Conservation (phyloP, 2,329 filamentous ascomycete genomes). For the Coniochaeta hoffmannii region DNA sequence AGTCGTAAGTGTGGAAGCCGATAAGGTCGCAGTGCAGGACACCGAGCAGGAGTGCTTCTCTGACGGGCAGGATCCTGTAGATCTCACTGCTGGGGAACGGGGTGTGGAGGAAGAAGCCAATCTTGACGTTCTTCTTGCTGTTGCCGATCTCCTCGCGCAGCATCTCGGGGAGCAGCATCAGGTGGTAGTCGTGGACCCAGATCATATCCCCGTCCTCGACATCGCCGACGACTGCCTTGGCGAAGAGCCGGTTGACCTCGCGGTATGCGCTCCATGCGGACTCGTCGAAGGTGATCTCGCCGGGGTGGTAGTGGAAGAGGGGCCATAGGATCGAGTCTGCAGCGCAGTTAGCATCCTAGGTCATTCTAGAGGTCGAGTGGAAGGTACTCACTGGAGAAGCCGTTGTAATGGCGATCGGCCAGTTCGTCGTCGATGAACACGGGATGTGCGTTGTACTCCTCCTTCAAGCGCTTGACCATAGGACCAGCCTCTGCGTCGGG, state of each 20-base stretch:
- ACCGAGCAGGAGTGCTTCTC: constrained; percentile 79
- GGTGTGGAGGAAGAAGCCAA: constrained; percentile 96
- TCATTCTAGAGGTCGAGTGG: too few species aligned
- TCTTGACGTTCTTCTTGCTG: constrained; percentile 84
- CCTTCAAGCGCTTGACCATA: constrained; percentile 71
- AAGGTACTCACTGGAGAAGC: constrained; percentile 72
- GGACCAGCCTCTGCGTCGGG: constrained; percentile 72
- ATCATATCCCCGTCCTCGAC: constrained; percentile 90
- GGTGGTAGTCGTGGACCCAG: constrained; percentile 98
- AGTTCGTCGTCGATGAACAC: constrained; percentile 92
- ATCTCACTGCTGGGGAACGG: constrained; percentile 97
- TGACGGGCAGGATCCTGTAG: constrained; percentile 88
- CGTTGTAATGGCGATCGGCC: constrained; percentile 94
- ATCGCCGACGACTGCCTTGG: constrained; percentile 77
- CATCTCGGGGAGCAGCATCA: constrained; percentile 96
- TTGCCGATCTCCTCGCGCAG: constrained; percentile 80
- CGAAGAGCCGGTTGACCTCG: constrained; percentile 88
- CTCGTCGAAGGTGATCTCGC: constrained; percentile 97
- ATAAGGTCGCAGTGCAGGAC: constrained; percentile 91
- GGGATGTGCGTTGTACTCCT: constrained; percentile 83
- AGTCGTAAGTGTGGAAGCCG: constrained; percentile 98
- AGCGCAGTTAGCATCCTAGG: too few species aligned
- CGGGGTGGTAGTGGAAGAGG: constrained; percentile 96
- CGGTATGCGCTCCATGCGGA: constrained; percentile 88
- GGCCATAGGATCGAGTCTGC: constrained; percentile 98